These are phyloP conservation scores for Cladosporium sphaerospermum DNA, from an alignment of 2,329 filamentous ascomycete genomes.

Conservation along the genomic window DNA sequence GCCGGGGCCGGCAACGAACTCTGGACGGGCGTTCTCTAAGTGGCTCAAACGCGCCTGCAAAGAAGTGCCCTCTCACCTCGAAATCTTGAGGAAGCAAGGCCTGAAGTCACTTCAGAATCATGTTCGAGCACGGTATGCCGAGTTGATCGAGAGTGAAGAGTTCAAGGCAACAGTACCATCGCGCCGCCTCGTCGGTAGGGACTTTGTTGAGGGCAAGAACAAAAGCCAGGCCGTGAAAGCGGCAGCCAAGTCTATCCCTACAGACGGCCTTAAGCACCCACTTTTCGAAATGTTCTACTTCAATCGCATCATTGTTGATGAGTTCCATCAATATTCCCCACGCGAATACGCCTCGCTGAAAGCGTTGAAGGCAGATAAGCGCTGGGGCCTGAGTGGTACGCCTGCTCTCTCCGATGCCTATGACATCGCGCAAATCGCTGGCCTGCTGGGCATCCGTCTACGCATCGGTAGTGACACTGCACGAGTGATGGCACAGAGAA, in stretches of 20 bases:
- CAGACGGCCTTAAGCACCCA: conserved; percentile 1
- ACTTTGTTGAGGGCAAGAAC: conserved; percentile 16
- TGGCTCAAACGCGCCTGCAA: conserved; percentile 42
- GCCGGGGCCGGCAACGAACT: conserved; percentile 34
- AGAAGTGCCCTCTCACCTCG: conserved; percentile 38
- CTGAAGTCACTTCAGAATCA: conserved; percentile 25
- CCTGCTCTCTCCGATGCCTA: conserved; percentile 52
- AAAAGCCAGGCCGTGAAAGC: conserved; percentile 11
- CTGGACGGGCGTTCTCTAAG: conserved; percentile 45
- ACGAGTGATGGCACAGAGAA: conserved; percentile 39
- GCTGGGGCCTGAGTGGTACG: conserved; percentile 60
- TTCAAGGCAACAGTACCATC: conserved; percentile 35
- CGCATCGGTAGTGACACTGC: conserved; percentile 48
- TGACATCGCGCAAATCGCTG: conserved; percentile 54
- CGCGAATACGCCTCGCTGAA: conserved; percentile 39
- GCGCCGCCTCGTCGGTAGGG: conserved; percentile 27
- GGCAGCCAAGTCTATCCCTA: conserved; percentile 1
- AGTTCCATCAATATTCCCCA: conserved; percentile 53
- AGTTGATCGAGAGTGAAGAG: conserved; percentile 27
- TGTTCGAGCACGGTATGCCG: conserved; percentile 20
- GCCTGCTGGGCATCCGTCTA: conserved; percentile 49
- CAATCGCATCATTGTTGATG: conserved; percentile 57
- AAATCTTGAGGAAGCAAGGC: conserved; percentile 29
- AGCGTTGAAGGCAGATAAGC: conserved; percentile 44
- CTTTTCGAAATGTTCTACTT: conserved; percentile 57